Conservation (phyloP, 352 stramenopile species). For the Plasmopara halstedii region DNA sequence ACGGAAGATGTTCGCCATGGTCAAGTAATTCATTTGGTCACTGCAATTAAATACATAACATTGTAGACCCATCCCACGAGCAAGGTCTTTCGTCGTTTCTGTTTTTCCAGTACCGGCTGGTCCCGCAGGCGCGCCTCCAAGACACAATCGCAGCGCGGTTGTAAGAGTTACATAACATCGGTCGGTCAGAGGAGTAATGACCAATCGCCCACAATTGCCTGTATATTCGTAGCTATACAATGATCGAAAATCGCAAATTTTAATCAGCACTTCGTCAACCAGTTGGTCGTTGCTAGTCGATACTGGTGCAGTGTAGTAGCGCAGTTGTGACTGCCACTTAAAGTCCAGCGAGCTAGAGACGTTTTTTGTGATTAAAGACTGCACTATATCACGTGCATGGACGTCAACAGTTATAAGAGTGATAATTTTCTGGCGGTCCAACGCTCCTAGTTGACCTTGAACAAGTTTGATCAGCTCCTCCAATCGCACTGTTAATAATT, state of each 20-base stretch:
- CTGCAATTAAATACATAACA: conserved; percentile 88
- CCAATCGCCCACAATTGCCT: conserved; percentile 87
- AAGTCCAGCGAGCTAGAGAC: conserved; percentile 89
- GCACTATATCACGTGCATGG: conserved; percentile 92
- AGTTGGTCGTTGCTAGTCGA: conserved; percentile 26
- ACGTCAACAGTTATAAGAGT: conserved; percentile 97
- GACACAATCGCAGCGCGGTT: conserved; percentile 65
- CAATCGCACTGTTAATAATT: conserved; percentile 86
- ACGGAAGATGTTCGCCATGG: conserved; percentile 94
- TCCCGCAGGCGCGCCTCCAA: conserved; percentile 69
- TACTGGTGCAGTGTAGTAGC: conserved; percentile 84
- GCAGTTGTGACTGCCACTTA: conserved; percentile 93
- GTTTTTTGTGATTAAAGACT: conserved; percentile 90
- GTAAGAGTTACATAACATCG: conserved; percentile 83
- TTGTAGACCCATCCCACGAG: conserved; percentile 62
- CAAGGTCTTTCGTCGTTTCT: conserved; percentile 80
- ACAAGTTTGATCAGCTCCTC: conserved; percentile 92
- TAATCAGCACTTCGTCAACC: conserved; percentile 79
- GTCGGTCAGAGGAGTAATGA: conserved; percentile 81
- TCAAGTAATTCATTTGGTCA: conserved; percentile 93
- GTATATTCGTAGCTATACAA: conserved; percentile 96
- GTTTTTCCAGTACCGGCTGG: conserved; percentile 84
- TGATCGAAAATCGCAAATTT: conserved; percentile 87
- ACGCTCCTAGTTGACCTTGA: conserved; percentile 55
- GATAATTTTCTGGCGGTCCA: conserved; percentile 91